Conservation (phyloP, 805 yeast genomes). For the Hanseniaspora lindneri region DNA sequence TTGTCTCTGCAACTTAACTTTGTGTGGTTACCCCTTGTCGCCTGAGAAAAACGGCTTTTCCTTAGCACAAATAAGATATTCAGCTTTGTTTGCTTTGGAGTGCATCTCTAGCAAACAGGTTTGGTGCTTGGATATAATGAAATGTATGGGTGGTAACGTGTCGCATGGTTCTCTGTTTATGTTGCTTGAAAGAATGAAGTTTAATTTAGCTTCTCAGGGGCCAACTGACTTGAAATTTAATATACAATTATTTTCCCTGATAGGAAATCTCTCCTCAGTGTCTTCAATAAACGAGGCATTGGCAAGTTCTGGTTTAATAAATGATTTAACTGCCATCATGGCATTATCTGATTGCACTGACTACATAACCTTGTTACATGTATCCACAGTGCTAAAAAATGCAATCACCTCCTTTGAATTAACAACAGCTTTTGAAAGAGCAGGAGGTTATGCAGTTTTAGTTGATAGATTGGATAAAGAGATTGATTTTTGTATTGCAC, state of each 20-base stretch:
- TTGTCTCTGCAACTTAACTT: constrained; percentile 58
- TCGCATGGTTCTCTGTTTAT: constrained; percentile 75
- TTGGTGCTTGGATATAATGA: constrained; percentile 65
- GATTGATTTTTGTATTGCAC: constrained; percentile 48
- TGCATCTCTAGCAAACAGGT: constrained; percentile 53
- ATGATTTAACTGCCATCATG: constrained; percentile 51
- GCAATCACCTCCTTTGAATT: constrained; percentile 38
- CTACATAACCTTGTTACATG: constrained; percentile 50
- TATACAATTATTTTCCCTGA: constrained; percentile 43
- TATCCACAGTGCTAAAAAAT: constrained; percentile 44
- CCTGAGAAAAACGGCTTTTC: constrained; percentile 35
- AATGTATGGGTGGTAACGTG: constrained; percentile 74
- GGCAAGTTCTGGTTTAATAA: constrained; percentile 64
- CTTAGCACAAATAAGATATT: constrained; percentile 41
- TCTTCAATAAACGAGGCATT: constrained; percentile 45
- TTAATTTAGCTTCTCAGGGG: constrained; percentile 32
- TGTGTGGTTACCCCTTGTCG: constrained; percentile 32
- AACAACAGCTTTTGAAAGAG: constrained; percentile 50
- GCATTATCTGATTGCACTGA: constrained; percentile 39
- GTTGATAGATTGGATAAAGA: constrained; percentile 53
- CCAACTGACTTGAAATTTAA: constrained; percentile 39
- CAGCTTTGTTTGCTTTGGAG: constrained; percentile 57
- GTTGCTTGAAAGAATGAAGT: constrained; percentile 50
- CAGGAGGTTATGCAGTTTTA: constrained; percentile 52
- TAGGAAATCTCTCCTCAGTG: constrained; percentile 50